phyloP scores from a whole-genome alignment of 2,329 filamentous ascomycete species.

The Fusarium musae region DNA sequence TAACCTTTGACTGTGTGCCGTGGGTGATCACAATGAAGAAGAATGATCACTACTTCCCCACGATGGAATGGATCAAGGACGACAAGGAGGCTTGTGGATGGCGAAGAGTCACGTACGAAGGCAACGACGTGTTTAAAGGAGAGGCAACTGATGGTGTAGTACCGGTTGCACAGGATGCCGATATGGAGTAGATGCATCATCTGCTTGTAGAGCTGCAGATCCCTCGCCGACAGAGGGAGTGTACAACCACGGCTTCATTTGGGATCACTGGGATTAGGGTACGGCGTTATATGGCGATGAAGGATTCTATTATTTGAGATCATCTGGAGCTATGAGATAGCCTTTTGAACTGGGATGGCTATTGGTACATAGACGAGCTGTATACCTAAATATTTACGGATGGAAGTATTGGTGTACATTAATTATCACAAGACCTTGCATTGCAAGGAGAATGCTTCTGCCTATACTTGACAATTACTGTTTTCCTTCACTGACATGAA shows the following conservation, averaged over 20 bases:
- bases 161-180: slow-evolving; percentile 55
- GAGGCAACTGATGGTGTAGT: slow-evolving; percentile 64
- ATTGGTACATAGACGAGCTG: slow-evolving; percentile 17
- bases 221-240: slow-evolving; percentile 17
- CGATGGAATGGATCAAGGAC: slow-evolving; percentile 76
- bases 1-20: slow-evolving; percentile 97
- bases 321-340: slow-evolving; percentile 49
- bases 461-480: not conserved
- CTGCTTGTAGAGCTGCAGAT: not conserved
- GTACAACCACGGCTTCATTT: slow-evolving; percentile 21
- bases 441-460: not conserved
- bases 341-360: slow-evolving; percentile 11
- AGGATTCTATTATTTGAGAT: slow-evolving; percentile 44
- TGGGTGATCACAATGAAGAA: slow-evolving; percentile 99
- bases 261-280: slow-evolving; percentile 36
- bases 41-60: slow-evolving; percentile 94
- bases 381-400: slow-evolving; percentile 8
- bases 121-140: slow-evolving; percentile 62
- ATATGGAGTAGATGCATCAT: slow-evolving; percentile 52
- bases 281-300: slow-evolving; percentile 53
- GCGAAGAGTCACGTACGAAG: slow-evolving; percentile 71
- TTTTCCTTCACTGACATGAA: not conserved
- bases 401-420: not conserved
- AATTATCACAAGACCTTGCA: not conserved
- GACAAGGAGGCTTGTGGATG: slow-evolving; percentile 68